Base-by-base conservation (phyloP, 1,284 basidiomycete genomes). In the Ustilago bromivora region DNA sequence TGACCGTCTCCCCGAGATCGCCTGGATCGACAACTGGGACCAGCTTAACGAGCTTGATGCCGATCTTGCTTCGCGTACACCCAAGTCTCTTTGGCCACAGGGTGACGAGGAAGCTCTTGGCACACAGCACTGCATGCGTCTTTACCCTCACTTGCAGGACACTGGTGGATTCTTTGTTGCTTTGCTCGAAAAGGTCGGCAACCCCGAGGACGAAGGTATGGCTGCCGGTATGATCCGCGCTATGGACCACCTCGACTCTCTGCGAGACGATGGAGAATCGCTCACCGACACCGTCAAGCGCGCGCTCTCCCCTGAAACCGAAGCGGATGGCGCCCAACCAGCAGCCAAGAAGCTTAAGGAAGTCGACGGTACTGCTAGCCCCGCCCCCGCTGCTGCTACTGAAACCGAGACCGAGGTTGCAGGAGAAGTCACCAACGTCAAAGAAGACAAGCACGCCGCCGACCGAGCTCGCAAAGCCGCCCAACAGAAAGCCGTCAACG, bases 111-210 rank as follows among this genome's bases (percentile, higher is more conserved):
- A 76, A 38, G 61, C 71, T 34, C 69, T 83, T 17, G 73, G 78
- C 28, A 57, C 82, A 6, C 70, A 82, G 61, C 74, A 78, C 65
- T 85, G 84, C 64, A 83, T 85, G 76, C 75, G 83, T 46, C 76
- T 85, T 51, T 94, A 98, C 83, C 96, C 97, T 3, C 96, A 99
- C 86, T 88, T 97, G 51, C 96, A 99, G 88, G 93, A 99, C 86
- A 95, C 96, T 0, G 97, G 97, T 12, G 97, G 95, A 0, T 99
- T 99, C 88, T 99, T 98, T 83, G 92, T 99, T 32, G 94, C 95
- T 17, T 92, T 98, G 0, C 88, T 99, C 40, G 91, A 95, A 82
- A 90, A 89, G 81, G 71, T 76, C 4, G 78, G 76, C 49, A 71
- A 76, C 49, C 56, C 59, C 2, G 73, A 83, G n/a, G 76, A 74